Base-by-base conservation (phyloP, 495 filamentous ascomycete species). In the Cryomyces antarcticus region DNA sequence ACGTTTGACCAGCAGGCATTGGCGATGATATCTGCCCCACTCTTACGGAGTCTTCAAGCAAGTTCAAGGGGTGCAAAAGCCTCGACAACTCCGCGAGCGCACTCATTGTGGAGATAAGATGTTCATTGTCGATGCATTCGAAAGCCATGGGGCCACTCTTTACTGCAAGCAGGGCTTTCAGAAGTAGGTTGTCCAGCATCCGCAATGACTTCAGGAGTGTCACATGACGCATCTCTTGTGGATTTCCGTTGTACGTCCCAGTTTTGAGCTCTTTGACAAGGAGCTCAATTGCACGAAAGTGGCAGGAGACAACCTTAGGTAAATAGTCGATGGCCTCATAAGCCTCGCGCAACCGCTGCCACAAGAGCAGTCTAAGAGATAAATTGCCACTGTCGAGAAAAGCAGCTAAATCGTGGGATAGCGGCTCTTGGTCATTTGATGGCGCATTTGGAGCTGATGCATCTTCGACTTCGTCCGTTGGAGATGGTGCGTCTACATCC, bases 271-370 rank as follows among this genome's bases (percentile, higher is more conserved):
- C 82, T 13, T 61, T 62, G 28, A 93, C 61, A 12, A 96, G 71
- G 28, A 81, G 73, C 52, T 86, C 80, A 41, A 96, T 82, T 49
- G 79, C 86, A 45, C 77, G 73, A 33, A 96, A 65, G 49, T 82
- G 72, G 58, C 85, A 94, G 1, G 77, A 84, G 24, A 96, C 71
- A 28, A 92, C 76, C 53, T 92, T 93, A 0, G 87, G 82, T 5
- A 71, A 67, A 52, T 92, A 88, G 10, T 79, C 71, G 43, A 95
- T 87, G 30, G 69, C 70, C 47, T 73, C 71, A 52, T 99, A 96
- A 1, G 92, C 85, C 30, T 86, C 79, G 27, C 82, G 75, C 10
- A 99, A 71, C 45, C 80, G 74, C 30, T 78, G 75, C 87, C 88
- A 96, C 1, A 99, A 63, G 46, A 87, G 79, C 3, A 96, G 61